phyloP scores from a whole-genome alignment of 1,139 yeast genomes.

The Sugiyamaella pinicola region DNA sequence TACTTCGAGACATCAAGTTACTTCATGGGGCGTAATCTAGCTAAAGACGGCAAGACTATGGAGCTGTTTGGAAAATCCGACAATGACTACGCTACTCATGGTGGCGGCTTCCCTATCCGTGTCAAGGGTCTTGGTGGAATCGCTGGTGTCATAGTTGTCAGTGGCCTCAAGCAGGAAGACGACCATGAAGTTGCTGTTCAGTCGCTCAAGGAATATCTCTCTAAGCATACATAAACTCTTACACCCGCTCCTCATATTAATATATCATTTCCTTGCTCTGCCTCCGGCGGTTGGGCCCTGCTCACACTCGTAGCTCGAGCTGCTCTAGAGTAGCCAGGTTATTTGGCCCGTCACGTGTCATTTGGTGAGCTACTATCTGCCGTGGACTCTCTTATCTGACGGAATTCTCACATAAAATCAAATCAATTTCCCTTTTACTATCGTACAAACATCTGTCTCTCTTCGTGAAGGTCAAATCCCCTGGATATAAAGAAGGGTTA shows the following conservation, averaged over 20 bases:
- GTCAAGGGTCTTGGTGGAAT: conserved; percentile 50
- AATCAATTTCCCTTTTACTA: too few relatives aligned
- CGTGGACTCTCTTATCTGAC: too few relatives aligned
- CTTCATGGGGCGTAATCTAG: conserved; percentile 53
- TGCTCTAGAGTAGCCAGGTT: too few relatives aligned
- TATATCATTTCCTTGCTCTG: too few relatives aligned
- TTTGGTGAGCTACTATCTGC: too few relatives aligned
- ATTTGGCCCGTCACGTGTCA: too few relatives aligned
- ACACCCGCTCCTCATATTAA: neutral
- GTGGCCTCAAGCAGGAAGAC: conserved; percentile 51
- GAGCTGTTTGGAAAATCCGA: conserved; percentile 48
- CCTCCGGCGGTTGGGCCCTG: too few relatives aligned
- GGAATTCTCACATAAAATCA: too few relatives aligned
- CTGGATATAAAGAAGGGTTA: neutral
- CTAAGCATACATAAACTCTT: neutral
- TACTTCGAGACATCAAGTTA: conserved; percentile 58
- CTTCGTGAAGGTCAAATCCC: too few relatives aligned
- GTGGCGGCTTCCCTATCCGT: conserved; percentile 63
- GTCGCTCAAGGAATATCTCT: conserved; percentile 27
- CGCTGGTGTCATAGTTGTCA: conserved; percentile 59
- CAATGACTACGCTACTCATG: conserved; percentile 59
- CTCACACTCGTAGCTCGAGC: too few relatives aligned
- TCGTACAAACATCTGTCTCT: too few relatives aligned
- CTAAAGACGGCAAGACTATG: conserved; percentile 35
- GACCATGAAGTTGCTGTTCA: conserved; percentile 39